Conservation (phyloP, 257 asterid species). For the Verbascum thapsus region DNA sequence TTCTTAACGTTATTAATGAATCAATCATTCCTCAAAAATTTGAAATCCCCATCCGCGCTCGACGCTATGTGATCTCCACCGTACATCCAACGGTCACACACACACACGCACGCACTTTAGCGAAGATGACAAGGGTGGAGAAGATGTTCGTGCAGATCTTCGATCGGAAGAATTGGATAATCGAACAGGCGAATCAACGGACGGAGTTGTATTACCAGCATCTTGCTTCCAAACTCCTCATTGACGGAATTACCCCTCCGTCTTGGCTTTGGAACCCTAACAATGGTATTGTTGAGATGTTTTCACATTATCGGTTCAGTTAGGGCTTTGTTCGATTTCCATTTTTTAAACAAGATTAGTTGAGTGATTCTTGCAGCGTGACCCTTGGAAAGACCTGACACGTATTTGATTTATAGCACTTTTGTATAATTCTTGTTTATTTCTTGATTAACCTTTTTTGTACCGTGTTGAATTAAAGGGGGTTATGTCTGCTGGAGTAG, state of each 20-base stretch:
- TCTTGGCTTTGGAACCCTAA: conserved; percentile 69
- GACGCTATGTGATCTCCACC: too few relatives aligned
- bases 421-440: conserved; percentile 18
- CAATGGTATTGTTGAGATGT: conserved; percentile 40
- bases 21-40: conserved; percentile 8
- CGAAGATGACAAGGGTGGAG: conserved; percentile 67
- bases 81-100: too few relatives aligned
- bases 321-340: conserved; percentile 18
- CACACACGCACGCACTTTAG: conserved; percentile 15
- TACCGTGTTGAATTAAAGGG: too few relatives aligned
- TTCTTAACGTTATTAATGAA: too few relatives aligned
- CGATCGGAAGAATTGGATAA: conserved; percentile 62
- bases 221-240: conserved; percentile 66
- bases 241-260: conserved; percentile 80
- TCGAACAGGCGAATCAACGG: conserved; percentile 68
- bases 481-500: too few relatives aligned
- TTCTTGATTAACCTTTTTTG: conserved; percentile 18
- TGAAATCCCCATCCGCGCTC: conserved; percentile 42
- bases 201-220: conserved; percentile 68
- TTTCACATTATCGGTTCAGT: too few relatives aligned
- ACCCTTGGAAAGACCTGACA: background rate
- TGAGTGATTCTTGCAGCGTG: conserved; percentile 1
- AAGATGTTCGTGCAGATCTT: conserved; percentile 71
- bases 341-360: background rate
- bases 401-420: background rate